phyloP scores from a whole-genome alignment of 345 rosid genomes.

The Eucalyptus caleyi region DNA sequence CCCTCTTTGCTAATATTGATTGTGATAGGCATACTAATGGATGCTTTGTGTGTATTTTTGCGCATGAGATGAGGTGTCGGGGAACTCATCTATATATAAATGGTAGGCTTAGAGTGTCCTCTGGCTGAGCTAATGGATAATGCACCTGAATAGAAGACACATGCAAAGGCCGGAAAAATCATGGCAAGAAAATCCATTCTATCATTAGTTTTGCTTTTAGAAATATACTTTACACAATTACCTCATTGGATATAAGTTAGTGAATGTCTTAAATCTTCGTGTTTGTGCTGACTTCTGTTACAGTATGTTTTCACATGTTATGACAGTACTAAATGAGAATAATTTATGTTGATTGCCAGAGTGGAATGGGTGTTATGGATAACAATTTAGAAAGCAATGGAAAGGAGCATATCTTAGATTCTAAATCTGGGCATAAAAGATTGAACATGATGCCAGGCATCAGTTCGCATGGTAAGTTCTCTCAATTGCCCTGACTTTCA shows the following conservation, averaged over 20 bases:
- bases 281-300: neutral
- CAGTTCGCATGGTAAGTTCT: conserved; percentile 7
- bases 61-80: neutral
- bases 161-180: neutral
- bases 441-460: neutral
- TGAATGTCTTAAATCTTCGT: neutral
- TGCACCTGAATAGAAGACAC: neutral
- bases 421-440: conserved; percentile 6
- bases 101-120: neutral
- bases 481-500: neutral
- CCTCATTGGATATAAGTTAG: neutral
- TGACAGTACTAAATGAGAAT: neutral
- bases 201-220: neutral
- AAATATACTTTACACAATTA: neutral
- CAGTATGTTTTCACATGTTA: neutral
- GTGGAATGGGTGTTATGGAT: conserved; percentile 9
- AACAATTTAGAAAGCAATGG: conserved; percentile 3
- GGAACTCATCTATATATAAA: neutral
- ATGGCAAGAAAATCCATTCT: neutral
- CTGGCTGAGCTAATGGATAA: neutral
- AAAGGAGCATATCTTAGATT: neutral
- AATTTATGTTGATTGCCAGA: conserved; percentile 24
- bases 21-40: neutral
- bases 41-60: neutral
- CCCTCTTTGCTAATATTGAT: neutral